Evolutionary conservation across 495 filamentous ascomycete genomes (phyloP), one percentile per base, ranked within the genome.

Genomic region (Penicillium silybi): DNA sequence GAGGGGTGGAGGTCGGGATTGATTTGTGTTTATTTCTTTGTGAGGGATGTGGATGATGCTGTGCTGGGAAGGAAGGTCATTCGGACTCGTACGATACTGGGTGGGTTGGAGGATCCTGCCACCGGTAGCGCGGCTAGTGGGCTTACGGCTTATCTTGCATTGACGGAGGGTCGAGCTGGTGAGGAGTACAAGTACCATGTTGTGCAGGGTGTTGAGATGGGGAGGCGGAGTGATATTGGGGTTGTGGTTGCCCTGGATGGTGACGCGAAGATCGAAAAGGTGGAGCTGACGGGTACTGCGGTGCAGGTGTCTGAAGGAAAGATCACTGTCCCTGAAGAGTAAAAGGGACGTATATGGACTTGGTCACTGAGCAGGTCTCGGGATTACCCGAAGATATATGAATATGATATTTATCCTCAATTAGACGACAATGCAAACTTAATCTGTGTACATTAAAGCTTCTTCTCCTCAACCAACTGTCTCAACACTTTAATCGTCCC

Each of bases 201-300:
- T 46, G 80, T 79, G 56, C 88, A 92, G 70, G 88, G 88, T 0
- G 83, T 90, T 11, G 87, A 92, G 71, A 92, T 90, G 84, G 87
- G 85, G 0, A 70, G 87, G 50, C 69, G 68, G 56, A 90, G 86
- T 71, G 77, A 80, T 41, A 83, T 84, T 54, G 67, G 68, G 4
- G 64, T 79, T 35, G 71, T 65, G 26, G 75, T 79, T 44, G 66
- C 50, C 16, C 58, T 72, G 57, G 61, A 58, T 29, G 43, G 44
- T 17, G 57, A 65, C 38, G 65, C 62, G 18, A 48, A 32, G 50
- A 60, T 86, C 43, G 72, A 77, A 48, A 70, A 71, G 41, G 65
- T 87, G 16, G 72, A 68, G 54, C 47, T 86, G 51, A 81, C 73
- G 18, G 83, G 83, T 0, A 72, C 64, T 29, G 80, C 83, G 3